These are phyloP conservation scores for Leptographium lundbergii DNA, from an alignment of 2,329 filamentous ascomycete genomes.

Conservation along the genomic window DNA sequence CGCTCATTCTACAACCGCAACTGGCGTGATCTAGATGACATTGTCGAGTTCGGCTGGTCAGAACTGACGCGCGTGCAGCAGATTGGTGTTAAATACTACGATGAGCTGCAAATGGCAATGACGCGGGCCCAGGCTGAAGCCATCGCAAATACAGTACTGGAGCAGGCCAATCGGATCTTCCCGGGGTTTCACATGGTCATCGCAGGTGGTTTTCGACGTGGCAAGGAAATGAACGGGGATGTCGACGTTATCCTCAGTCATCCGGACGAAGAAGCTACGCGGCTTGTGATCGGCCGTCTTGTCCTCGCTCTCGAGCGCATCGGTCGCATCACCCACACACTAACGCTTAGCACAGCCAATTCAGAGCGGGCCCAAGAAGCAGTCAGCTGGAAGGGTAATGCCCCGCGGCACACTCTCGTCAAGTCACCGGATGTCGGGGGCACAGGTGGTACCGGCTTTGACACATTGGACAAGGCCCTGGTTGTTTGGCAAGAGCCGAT, in stretches of 20 bases:
- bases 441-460: conserved; percentile 51
- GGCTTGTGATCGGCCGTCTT: conserved; percentile 58
- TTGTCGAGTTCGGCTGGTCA: conserved; percentile 72
- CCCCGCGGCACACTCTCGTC: conserved; percentile 11
- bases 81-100: conserved; percentile 87
- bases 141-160: conserved; percentile 51
- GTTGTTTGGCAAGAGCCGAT: conserved; percentile 77
- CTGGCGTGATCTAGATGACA: conserved; percentile 76
- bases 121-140: conserved; percentile 58
- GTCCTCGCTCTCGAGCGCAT: conserved; percentile 56
- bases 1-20: conserved; percentile 67
- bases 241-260: conserved; percentile 81
- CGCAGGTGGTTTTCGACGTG: conserved; percentile 71
- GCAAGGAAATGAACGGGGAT: conserved; percentile 62
- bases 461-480: conserved; percentile 81
- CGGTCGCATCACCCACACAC: conserved; percentile 68
- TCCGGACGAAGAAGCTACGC: conserved; percentile 54
- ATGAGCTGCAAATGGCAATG: conserved; percentile 65
- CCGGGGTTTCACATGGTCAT: conserved; percentile 45
- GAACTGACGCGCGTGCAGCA: conserved; percentile 69
- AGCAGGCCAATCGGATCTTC: conserved; percentile 53
- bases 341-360: conserved; percentile 56
- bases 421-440: not conserved
- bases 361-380: conserved; percentile 58
- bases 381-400: conserved; percentile 37